A percentile compares a stretch with the other conserved stretches of the same genome.
Evolutionary conservation across 202 grass and related monocot genomes (phyloP).

Genomic region (Carex arenaria): DNA sequence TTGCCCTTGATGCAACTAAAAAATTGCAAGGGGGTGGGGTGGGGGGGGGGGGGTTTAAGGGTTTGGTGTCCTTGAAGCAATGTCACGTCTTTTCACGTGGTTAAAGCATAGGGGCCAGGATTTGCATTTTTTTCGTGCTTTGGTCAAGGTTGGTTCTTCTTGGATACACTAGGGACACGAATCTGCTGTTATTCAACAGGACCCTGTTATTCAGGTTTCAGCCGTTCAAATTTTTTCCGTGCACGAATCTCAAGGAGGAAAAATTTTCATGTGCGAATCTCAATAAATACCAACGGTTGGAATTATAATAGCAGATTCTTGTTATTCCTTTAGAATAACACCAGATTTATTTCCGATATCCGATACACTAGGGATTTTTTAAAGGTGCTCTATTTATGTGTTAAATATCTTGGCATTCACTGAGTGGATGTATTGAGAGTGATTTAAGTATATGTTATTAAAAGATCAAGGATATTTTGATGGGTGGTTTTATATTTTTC

Average conservation of each 20-base stretch:
- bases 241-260: too few relatives aligned
- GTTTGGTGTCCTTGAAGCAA: background rate
- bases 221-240: too few relatives aligned
- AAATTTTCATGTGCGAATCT: too few relatives aligned
- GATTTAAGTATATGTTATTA: background rate
- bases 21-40: too few relatives aligned
- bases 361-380: background rate
- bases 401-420: background rate
- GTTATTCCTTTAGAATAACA: too few relatives aligned
- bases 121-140: constrained; percentile 16
- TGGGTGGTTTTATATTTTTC: background rate
- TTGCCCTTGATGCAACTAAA: background rate
- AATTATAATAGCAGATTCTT: too few relatives aligned
- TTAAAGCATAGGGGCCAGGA: constrained; percentile 30
- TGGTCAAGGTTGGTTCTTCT: constrained; percentile 8
- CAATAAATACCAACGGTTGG: too few relatives aligned
- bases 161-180: background rate
- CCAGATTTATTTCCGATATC: too few relatives aligned
- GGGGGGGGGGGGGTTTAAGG: too few relatives aligned
- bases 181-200: too few relatives aligned
- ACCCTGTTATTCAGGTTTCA: too few relatives aligned
- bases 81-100: constrained; percentile 39
- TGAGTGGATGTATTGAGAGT: background rate
- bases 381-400: background rate
- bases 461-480: background rate